Percentiles rank a stretch among this genome's conserved stretches.
These are phyloP conservation scores for Lactarius psammicola DNA, from an alignment of 768 basidiomycete genomes.

Conservation along the genomic window DNA sequence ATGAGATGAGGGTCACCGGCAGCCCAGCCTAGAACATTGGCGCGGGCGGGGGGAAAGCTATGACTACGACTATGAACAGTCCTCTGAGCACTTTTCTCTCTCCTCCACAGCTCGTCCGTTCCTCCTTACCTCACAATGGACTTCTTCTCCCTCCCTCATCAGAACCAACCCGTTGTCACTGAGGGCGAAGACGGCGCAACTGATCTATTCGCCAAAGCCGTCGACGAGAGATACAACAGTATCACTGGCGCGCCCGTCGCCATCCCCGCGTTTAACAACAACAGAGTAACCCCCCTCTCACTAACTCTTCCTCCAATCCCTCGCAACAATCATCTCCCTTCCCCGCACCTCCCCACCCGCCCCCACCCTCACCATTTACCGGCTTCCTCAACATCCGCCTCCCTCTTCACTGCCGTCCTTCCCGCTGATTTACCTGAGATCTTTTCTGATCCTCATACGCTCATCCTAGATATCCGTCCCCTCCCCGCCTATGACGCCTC, in stretches of 20 bases:
- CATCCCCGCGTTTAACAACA: conserved; percentile 31
- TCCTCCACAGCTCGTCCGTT: neutral
- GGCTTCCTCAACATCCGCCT: conserved; percentile 18
- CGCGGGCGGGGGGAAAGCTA: conserved; percentile 19
- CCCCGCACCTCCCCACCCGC: conserved; percentile 24
- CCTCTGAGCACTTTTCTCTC: conserved; percentile 1
- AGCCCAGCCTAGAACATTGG: conserved; percentile 23
- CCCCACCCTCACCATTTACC: conserved; percentile 16
- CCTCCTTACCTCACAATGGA: conserved; percentile 21
- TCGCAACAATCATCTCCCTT: conserved; percentile 21
- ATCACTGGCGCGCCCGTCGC: conserved; percentile 30
- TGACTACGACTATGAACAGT: conserved; percentile 3
- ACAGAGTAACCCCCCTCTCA: conserved; percentile 37
- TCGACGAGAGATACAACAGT: conserved; percentile 45
- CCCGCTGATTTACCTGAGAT: conserved; percentile 36
- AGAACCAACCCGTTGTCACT: conserved; percentile 10
- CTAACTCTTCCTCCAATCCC: conserved; percentile 30
- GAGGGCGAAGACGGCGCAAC: conserved; percentile 33
- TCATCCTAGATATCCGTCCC: conserved; percentile 88
- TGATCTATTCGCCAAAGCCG: conserved; percentile 54
- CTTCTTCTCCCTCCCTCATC: conserved; percentile 29
- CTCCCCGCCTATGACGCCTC: conserved; percentile 68
- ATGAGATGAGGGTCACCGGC: neutral
- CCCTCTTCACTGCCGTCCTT: conserved; percentile 28
- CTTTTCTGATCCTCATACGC: conserved; percentile 41